Conservation (phyloP, 192 early-diverging fungal genomes). For the Coemansia sp. region DNA sequence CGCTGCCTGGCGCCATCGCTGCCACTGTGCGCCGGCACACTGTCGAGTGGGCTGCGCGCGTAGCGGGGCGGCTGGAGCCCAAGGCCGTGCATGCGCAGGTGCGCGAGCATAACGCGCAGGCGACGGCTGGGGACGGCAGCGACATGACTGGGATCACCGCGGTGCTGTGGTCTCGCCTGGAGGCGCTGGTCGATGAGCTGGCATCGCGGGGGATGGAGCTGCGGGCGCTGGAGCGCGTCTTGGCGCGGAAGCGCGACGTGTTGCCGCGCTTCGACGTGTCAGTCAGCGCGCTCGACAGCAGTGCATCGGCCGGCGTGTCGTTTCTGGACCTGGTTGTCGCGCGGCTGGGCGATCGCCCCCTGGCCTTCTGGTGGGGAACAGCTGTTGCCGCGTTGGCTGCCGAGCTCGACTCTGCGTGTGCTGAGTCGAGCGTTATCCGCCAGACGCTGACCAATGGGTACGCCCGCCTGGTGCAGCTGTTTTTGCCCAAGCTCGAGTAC, state of each 20-base stretch:
- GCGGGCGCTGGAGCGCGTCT: constrained; percentile 40
- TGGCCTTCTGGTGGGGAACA: constrained; percentile 48
- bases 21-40: constrained; percentile 14
- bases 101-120: constrained; percentile 32
- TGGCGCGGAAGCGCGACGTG: constrained; percentile 39
- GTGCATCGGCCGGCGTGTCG: constrained; percentile 2
- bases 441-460: constrained; percentile 35
- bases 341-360: constrained; percentile 21
- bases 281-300: constrained; percentile 13
- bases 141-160: constrained; percentile 32
- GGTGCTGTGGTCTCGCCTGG: constrained; percentile 31
- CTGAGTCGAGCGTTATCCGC: constrained; percentile 17
- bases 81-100: constrained; percentile 15
- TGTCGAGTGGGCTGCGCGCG: constrained; percentile 1
- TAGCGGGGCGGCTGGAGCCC: constrained; percentile 16
- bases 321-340: constrained; percentile 23
- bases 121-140: constrained; percentile 24
- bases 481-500: constrained; percentile 36
- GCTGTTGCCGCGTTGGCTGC: constrained; percentile 25
- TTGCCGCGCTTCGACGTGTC: constrained; percentile 33
- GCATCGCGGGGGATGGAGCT: constrained; percentile 25
- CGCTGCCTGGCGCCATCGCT: constrained; percentile 14
- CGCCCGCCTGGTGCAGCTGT: constrained; percentile 34
- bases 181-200: constrained; percentile 23
- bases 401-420: constrained; percentile 17